Conservation (phyloP, 2,329 filamentous ascomycete genomes). For the Aplosporella prunicola region DNA sequence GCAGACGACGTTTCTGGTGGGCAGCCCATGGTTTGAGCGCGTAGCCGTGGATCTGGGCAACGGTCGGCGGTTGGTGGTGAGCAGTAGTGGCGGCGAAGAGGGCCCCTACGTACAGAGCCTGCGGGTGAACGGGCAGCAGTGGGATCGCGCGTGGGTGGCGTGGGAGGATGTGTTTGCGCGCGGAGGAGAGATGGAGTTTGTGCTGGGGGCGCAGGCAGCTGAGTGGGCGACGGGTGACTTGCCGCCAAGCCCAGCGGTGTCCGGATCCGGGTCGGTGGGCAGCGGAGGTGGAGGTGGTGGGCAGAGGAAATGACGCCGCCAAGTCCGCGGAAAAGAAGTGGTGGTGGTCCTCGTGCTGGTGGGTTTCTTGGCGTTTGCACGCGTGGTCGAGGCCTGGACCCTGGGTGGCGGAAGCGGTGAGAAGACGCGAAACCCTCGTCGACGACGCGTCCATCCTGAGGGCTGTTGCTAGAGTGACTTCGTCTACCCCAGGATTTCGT, state of each 20-base stretch:
- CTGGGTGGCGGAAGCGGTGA: too few species aligned
- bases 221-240: slow-evolving; percentile 27
- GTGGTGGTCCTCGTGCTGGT: too few species aligned
- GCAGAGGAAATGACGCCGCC: too few species aligned
- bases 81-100: slow-evolving; percentile 39
- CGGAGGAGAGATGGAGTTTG: slow-evolving; percentile 27
- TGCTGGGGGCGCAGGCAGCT: slow-evolving; percentile 19
- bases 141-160: slow-evolving; percentile 55
- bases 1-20: slow-evolving; percentile 58
- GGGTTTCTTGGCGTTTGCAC: too few species aligned
- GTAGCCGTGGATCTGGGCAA: slow-evolving; percentile 50
- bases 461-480: too few species aligned
- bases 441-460: too few species aligned
- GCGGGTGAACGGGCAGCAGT: slow-evolving; percentile 53
- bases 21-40: slow-evolving; percentile 34
- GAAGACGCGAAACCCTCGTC: too few species aligned
- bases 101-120: slow-evolving; percentile 54
- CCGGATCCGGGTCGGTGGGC: too few species aligned
- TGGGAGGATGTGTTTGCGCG: slow-evolving; percentile 58
- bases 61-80: slow-evolving; percentile 47
- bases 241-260: slow-evolving; percentile 9
- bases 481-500: too few species aligned
- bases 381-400: too few species aligned
- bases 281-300: too few species aligned
- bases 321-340: too few species aligned